Base-by-base conservation (phyloP, 2,329 filamentous ascomycete species). In the Aspergillus caelatus region DNA sequence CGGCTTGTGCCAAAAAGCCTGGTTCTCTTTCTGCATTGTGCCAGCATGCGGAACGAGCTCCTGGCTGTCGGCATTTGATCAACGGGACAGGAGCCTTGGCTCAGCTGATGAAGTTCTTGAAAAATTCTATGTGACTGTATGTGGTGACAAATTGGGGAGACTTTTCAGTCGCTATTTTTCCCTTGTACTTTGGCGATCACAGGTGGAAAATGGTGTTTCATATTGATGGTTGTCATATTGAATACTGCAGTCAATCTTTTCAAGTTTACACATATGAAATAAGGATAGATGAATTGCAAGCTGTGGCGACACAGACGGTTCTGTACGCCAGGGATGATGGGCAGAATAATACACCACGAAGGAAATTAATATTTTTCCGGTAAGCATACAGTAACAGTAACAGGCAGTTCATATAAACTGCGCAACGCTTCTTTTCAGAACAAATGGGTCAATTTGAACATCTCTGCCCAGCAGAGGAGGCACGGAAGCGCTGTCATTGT, bases 401-500 rank as follows among this genome's bases (percentile, higher is more conserved):
- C 52, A 55, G 12, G 21, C 52, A 55, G 32, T 21, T 39, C 21
- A 23, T 55, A 21, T 55, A 39, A 32, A 55, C 52, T 39, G 9
- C n/a, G 11, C 32, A 16, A 43, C 55, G 48, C 55, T 54, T 52
- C 60, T 41, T 48, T 58, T 14, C 19, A 46, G 46, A 39, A 28
- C 28, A 54, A n/a, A 23, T 23, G 28, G n/a, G n/a, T 19, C 26
- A 59, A 12, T 26, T 46, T 26, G 19, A 43, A 23, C 21, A 30
- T 46, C 64, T 68, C 68, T 67, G 68, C 57, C 68, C 67, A 48
- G 68, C 68, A 70, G 68, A 69, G 57, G 41, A 58, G 32, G 58
- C 26, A 12, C 39, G 26, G 53, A 50, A 32, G 32, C n/a, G 39
- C 26, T 14, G 21, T 63, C 36, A 64, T 58, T 57, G 58, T 21